These are phyloP conservation scores for Yamadazyma atmosphaerica DNA, from an alignment of 1,139 yeast species.

Conservation along the genomic window DNA sequence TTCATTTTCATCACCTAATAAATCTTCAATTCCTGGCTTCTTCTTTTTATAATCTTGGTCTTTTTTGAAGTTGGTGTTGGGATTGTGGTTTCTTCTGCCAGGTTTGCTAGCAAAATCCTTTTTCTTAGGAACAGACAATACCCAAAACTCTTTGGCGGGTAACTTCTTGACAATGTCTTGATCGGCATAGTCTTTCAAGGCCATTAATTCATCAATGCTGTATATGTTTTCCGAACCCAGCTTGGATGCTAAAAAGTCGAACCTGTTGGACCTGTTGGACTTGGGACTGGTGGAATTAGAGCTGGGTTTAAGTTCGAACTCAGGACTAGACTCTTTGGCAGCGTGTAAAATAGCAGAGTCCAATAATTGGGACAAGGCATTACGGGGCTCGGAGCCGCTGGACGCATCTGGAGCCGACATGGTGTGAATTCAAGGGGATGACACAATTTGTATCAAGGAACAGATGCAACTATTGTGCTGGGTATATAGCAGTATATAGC, in stretches of 20 bases:
- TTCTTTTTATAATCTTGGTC: conserved; percentile 12
- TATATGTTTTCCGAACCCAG: conserved; percentile 28
- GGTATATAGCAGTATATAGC: not conserved
- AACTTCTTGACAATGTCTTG: conserved; percentile 27
- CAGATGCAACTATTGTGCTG: no score
- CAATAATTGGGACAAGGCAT: conserved; percentile 42
- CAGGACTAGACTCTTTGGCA: conserved; percentile 49
- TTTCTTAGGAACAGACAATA: conserved; percentile 17
- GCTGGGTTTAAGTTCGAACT: conserved; percentile 21
- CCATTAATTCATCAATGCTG: conserved; percentile 35
- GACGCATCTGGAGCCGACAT: not conserved
- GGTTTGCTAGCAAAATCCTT: conserved; percentile 9
- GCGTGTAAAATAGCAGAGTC: conserved; percentile 50
- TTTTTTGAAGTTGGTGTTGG: conserved; percentile 5
- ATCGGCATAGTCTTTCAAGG: conserved; percentile 37
- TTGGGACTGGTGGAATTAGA: conserved; percentile 17
- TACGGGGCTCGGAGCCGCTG: conserved; percentile 22
- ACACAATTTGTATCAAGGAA: no score
- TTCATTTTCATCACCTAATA: conserved; percentile 43
- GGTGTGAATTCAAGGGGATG: not conserved
- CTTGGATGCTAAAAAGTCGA: conserved; percentile 12
- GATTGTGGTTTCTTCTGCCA: not conserved
- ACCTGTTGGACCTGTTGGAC: conserved; percentile 11
- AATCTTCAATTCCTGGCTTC: conserved; percentile 17
- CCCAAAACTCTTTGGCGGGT: conserved; percentile 49